These are phyloP conservation scores for Dicorynia guianensis DNA, from an alignment of 306 rosid genomes.

Conservation along the genomic window DNA sequence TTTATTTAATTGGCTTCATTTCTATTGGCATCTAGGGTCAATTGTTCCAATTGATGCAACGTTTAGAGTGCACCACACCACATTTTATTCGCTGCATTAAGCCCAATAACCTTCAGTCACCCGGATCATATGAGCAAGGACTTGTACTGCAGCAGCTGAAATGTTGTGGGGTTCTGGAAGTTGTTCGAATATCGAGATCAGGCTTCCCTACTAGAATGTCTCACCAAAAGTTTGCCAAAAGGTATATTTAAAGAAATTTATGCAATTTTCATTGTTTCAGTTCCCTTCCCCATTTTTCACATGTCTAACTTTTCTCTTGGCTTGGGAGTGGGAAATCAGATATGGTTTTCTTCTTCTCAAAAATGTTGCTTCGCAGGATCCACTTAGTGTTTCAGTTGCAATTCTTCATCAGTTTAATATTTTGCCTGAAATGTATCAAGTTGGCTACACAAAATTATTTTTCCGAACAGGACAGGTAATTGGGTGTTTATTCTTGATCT, in stretches of 20 bases:
- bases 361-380: constrained; percentile 81
- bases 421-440: constrained; percentile 97
- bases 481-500: constrained; percentile 8
- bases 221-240: constrained; percentile 88
- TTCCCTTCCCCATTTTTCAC: constrained; percentile 4
- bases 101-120: constrained; percentile 93
- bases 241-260: constrained; percentile 52
- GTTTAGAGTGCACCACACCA: constrained; percentile 92
- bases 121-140: constrained; percentile 87
- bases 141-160: constrained; percentile 94
- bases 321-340: constrained; percentile 52
- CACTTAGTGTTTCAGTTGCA: constrained; percentile 92
- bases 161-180: constrained; percentile 98
- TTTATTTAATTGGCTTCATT: constrained; percentile 26
- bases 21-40: constrained; percentile 67
- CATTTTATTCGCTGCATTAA: constrained; percentile 98
- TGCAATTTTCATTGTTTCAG: not conserved
- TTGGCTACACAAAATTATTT: constrained; percentile 93
- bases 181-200: constrained; percentile 93
- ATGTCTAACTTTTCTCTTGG: constrained; percentile 37
- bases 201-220: constrained; percentile 97
- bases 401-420: constrained; percentile 94
- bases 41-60: constrained; percentile 87
- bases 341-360: constrained; percentile 96
- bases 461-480: constrained; percentile 98